Conservation (phyloP, 805 yeast species). For the Candida nitratophila region DNA sequence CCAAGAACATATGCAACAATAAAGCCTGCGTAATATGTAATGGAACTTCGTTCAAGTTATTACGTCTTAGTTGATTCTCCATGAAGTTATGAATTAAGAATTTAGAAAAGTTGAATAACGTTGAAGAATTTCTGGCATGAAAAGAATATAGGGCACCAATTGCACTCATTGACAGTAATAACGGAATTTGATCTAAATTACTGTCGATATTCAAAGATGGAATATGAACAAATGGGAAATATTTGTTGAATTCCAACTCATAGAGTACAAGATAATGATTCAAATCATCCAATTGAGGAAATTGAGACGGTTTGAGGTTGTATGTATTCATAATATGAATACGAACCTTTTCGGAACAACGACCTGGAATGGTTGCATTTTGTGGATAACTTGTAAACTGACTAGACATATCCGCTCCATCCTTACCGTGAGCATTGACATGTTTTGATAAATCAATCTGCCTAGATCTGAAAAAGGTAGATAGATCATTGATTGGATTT, state of each 20-base stretch:
- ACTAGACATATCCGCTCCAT: background rate
- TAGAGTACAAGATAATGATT: conserved; percentile 71
- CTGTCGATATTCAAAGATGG: conserved; percentile 46
- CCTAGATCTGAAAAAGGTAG: conserved; percentile 55
- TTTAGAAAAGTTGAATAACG: conserved; percentile 62
- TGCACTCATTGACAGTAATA: conserved; percentile 74
- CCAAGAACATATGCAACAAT: conserved; percentile 47
- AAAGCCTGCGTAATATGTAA: conserved; percentile 51
- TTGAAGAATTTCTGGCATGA: conserved; percentile 68
- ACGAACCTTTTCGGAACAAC: conserved; percentile 47
- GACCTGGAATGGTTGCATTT: conserved; percentile 10
- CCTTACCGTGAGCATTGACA: conserved; percentile 9
- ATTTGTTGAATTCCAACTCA: conserved; percentile 70
- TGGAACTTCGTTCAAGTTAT: conserved; percentile 47
- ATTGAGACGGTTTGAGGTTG: conserved; percentile 48
- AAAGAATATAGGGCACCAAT: conserved; percentile 85
- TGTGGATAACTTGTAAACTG: background rate
- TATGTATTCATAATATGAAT: conserved; percentile 45
- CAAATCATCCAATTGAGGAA: conserved; percentile 71
- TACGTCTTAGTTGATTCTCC: conserved; percentile 40
- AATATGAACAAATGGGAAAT: conserved; percentile 78
- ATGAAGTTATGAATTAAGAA: conserved; percentile 59
- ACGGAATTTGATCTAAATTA: conserved; percentile 50
- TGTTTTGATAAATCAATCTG: conserved; percentile 61
- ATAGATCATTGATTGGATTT: conserved; percentile 38